Evolutionary conservation across 495 filamentous ascomycete species (phyloP).

Genomic region (Delitschia confertaspora): DNA sequence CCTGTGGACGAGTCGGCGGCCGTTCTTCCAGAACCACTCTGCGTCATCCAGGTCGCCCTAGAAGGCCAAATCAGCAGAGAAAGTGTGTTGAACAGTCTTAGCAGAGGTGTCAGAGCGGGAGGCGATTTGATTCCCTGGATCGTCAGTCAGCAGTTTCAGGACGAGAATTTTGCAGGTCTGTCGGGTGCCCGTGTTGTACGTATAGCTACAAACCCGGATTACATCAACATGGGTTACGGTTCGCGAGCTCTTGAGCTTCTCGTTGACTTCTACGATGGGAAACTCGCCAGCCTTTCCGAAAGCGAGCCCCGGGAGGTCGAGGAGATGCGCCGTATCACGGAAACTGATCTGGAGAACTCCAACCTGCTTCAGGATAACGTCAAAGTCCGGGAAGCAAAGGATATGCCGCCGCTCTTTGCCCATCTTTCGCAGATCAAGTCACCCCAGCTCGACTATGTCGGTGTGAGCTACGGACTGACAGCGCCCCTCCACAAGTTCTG

Average conservation of each 20-base stretch:
- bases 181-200: constrained; percentile 89
- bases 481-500: constrained; percentile 89
- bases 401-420: constrained; percentile 88
- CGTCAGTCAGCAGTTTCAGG: constrained; percentile 96
- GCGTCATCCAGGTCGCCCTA: constrained; percentile 87
- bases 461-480: constrained; percentile 92
- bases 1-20: constrained; percentile 69
- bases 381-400: constrained; percentile 78
- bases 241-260: constrained; percentile 78
- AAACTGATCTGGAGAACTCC: constrained; percentile 68
- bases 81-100: constrained; percentile 80
- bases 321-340: constrained; percentile 70
- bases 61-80: constrained; percentile 92
- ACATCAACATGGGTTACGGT: constrained; percentile 89
- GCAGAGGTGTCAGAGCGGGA: constrained; percentile 78
- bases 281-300: constrained; percentile 69
- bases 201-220: constrained; percentile 95
- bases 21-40: constrained; percentile 83
- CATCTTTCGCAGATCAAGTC: constrained; percentile 78
- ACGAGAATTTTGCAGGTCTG: constrained; percentile 88
- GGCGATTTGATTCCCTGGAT: constrained; percentile 98
- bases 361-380: constrained; percentile 79
- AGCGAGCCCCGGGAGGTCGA: constrained; percentile 45
- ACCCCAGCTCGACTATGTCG: constrained; percentile 77
- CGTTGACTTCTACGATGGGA: constrained; percentile 88